Percentiles rank a stretch among this genome's conserved stretches.
Conservation (phyloP, 2,329 filamentous ascomycete genomes). For the Fusarium penzigii region DNA sequence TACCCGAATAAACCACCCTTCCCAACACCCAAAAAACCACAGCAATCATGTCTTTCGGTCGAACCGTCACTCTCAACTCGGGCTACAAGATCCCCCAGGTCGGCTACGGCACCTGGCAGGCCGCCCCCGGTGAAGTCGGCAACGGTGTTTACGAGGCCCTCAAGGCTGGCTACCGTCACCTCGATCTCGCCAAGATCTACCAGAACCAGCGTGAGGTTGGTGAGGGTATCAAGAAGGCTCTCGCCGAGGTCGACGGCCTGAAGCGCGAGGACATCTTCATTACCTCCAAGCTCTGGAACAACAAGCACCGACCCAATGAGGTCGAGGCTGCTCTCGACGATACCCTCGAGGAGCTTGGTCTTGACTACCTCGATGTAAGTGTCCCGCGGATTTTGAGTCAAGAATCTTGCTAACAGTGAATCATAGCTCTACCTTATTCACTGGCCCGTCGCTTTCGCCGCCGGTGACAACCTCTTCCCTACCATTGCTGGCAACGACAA, state of each 20-base stretch:
- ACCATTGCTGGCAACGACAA: conserved; percentile 36
- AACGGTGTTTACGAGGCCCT: conserved; percentile 65
- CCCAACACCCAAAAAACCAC: neutral
- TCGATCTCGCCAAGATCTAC: conserved; percentile 57
- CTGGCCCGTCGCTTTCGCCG: conserved; percentile 56
- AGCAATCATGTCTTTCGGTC: conserved; percentile 54
- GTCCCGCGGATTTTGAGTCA: neutral
- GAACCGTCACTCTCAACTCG: conserved; percentile 60
- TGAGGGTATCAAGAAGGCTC: conserved; percentile 51
- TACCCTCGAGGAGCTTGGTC: conserved; percentile 55
- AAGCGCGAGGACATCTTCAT: conserved; percentile 59
- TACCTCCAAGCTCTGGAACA: conserved; percentile 68
- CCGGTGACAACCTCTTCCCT: conserved; percentile 47
- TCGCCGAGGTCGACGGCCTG: conserved; percentile 50
- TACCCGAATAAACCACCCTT: neutral
- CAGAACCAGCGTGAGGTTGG: conserved; percentile 65
- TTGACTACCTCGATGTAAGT: conserved; percentile 58
- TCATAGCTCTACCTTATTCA: conserved; percentile 60
- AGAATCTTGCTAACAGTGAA: conserved; percentile 1
- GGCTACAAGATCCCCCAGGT: conserved; percentile 66
- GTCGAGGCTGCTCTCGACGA: conserved; percentile 58
- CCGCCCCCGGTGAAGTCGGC: conserved; percentile 63
- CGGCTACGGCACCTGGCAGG: conserved; percentile 67
- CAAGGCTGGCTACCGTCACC: conserved; percentile 64
- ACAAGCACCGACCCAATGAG: conserved; percentile 60